Evolutionary conservation across 495 filamentous ascomycete genomes (phyloP), one percentile per base, ranked within the genome.

Genomic region (Zalerion maritima): DNA sequence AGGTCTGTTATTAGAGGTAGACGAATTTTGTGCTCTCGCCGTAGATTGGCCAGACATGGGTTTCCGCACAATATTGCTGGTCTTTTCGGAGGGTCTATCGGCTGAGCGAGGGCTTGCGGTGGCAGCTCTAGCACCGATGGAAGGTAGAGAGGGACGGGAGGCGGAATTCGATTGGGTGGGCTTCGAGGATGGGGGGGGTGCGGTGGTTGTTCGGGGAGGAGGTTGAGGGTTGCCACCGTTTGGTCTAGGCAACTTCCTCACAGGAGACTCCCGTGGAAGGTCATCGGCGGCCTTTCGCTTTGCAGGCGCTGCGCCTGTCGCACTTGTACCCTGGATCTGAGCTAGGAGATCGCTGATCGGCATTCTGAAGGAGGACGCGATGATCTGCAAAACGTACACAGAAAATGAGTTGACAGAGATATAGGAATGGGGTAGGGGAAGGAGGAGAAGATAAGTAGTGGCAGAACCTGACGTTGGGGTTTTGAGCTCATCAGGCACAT

Each of bases 281-380:
- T 62, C 55, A 32, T 66, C 57, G 15, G 65, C 63, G 16, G 63
- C 57, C 37, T 68, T 71, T 41, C 65, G 63, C 47, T 71, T 69
- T 2, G 53, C 36, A 9, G 36, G 29, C 15, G 31, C 30, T 2
- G 48, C 35, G 43, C 47, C 13, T 23, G 49, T 31, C 31, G 12
- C 58, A 38, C 40, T 57, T 42, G 11, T 57, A 64, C 32, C 67
- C 67, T 20, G 59, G 35, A 71, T 71, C 40, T 62, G 57, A 31
- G 65, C 67, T 21, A 71, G 57, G 18, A 71, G 51, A 24, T 71
- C 67, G 17, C 51, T 41, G 37, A 71, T 69, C 64, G 62, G 30
- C 21, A 21, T 35, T 31, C 40, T 31, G 30, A 31, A 23, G 24
- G 17, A 13, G 22, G 19, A 26, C 18, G 35, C 24, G 29, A 18